phyloP scores from a whole-genome alignment of 1,284 basidiomycete genomes.

The Porodaedalea pini region DNA sequence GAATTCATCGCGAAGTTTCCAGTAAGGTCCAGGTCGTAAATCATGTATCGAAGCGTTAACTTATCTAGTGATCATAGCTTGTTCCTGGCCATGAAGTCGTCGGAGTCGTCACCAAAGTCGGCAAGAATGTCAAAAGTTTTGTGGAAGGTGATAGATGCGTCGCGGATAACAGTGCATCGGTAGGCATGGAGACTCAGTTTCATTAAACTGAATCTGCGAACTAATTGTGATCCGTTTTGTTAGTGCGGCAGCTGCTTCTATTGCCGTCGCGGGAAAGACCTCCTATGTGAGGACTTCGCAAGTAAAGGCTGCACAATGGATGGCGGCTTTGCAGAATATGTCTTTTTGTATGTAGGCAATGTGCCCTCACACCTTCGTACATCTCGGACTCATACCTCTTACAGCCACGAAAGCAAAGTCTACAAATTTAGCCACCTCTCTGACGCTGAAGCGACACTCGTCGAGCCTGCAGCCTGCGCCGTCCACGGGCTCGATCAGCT shows the following conservation, averaged over 20 bases:
- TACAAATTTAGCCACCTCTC: constrained; percentile 60
- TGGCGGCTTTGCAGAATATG: constrained; percentile 59
- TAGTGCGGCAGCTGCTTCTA: constrained; percentile 57
- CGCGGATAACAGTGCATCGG: constrained; percentile 49
- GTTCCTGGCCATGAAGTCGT: constrained; percentile 56
- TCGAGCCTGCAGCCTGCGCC: constrained; percentile 61
- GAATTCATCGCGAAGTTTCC: constrained; percentile 60
- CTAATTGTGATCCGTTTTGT: neutral
- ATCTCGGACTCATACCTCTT: neutral
- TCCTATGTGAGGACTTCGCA: constrained; percentile 56
- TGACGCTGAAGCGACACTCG: constrained; percentile 56
- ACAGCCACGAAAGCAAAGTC: constrained; percentile 44
- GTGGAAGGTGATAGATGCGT: constrained; percentile 54
- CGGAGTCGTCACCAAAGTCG: constrained; percentile 48
- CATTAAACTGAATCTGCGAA: neutral
- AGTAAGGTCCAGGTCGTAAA: constrained; percentile 26
- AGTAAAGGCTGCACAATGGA: constrained; percentile 50
- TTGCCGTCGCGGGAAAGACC: constrained; percentile 50
- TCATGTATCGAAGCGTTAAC: constrained; percentile 5
- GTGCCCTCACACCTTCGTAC: neutral
- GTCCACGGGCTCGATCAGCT: constrained; percentile 64
- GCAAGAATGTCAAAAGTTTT: constrained; percentile 53
- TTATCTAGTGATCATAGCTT: constrained; percentile 11
- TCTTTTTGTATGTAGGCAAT: constrained; percentile 42
- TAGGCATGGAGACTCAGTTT: constrained; percentile 25